A percentile compares a stretch with the other conserved stretches of the same genome.
Evolutionary conservation across 352 stramenopile species (phyloP).

Genomic region (Pythium phragmiticola): DNA sequence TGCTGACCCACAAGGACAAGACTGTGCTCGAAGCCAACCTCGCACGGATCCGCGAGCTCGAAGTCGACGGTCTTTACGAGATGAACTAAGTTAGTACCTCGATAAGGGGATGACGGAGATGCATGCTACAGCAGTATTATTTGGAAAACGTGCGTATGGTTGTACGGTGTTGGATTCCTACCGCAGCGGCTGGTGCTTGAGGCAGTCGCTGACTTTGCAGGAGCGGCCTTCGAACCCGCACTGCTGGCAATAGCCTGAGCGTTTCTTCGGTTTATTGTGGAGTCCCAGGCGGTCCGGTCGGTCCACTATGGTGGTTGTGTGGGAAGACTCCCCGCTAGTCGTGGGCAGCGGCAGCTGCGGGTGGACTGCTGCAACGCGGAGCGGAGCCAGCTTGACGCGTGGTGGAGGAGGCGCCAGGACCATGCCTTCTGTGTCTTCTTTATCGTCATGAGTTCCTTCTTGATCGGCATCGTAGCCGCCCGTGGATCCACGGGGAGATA

Average conservation of each 20-base stretch:
- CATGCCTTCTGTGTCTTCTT: not conserved
- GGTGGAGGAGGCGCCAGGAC: not conserved
- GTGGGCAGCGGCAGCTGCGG: not conserved
- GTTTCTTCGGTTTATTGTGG: conserved; percentile 33
- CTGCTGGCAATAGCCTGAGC: conserved; percentile 58
- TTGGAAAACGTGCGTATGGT: too few species aligned
- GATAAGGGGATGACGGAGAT: not conserved
- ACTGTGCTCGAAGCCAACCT: conserved; percentile 87
- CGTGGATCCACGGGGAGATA: not conserved
- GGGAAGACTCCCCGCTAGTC: not conserved
- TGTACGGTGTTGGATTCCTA: not conserved
- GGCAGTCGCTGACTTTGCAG: conserved; percentile 63
- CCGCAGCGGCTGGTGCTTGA: conserved; percentile 53
- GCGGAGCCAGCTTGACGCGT: not conserved
- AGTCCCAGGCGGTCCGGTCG: conserved; percentile 24
- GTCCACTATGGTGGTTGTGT: conserved; percentile 2
- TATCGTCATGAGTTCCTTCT: conserved; percentile 1
- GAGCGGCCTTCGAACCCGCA: conserved; percentile 55
- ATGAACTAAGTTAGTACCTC: conserved; percentile 38
- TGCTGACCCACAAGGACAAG: conserved; percentile 90
- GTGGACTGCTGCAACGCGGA: not conserved
- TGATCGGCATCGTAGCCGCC: conserved; percentile 21
- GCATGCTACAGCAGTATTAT: too few species aligned
- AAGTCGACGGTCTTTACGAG: conserved; percentile 72
- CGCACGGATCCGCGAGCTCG: conserved; percentile 87